A percentile compares a stretch with the other conserved stretches of the same genome.
Evolutionary conservation across 495 filamentous ascomycete genomes (phyloP).

Genomic region (Astrothelium macrocarpum): DNA sequence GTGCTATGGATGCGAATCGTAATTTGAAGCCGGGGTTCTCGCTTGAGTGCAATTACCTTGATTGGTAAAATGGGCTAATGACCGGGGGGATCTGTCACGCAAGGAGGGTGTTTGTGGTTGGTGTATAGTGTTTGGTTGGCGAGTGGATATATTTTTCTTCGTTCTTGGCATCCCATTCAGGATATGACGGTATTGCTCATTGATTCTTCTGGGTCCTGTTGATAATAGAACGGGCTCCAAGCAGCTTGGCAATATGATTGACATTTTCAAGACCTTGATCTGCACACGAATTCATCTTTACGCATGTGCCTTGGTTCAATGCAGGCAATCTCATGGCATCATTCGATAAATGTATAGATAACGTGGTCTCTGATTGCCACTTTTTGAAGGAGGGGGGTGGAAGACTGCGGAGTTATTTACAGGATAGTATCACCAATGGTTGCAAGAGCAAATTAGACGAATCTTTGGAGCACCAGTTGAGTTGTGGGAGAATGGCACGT

Average conservation of each 20-base stretch:
- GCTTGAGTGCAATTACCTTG: slow-evolving; percentile 41
- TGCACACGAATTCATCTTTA: too few species aligned
- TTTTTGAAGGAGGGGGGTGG: too few species aligned
- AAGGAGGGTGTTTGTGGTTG: neutral
- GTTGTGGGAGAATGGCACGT: too few species aligned
- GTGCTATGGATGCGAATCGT: slow-evolving; percentile 55
- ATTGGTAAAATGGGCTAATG: neutral
- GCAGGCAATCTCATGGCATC: too few species aligned
- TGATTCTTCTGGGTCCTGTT: neutral
- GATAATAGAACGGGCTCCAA: neutral
- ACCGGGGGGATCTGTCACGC: neutral
- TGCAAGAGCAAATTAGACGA: too few species aligned
- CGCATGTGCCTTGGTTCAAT: too few species aligned
- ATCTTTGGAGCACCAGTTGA: too few species aligned
- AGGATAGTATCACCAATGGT: too few species aligned
- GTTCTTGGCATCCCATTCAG: neutral
- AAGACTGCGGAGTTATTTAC: too few species aligned
- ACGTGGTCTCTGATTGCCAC: too few species aligned
- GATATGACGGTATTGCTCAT: neutral
- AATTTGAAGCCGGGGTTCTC: slow-evolving; percentile 48
- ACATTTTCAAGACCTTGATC: too few species aligned
- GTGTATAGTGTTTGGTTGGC: neutral
- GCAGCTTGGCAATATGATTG: neutral
- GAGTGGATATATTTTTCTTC: neutral
- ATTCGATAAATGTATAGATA: too few species aligned